Base-by-base conservation (phyloP, 2,329 filamentous ascomycete genomes). In the Emmonsiellopsis sp. region DNA sequence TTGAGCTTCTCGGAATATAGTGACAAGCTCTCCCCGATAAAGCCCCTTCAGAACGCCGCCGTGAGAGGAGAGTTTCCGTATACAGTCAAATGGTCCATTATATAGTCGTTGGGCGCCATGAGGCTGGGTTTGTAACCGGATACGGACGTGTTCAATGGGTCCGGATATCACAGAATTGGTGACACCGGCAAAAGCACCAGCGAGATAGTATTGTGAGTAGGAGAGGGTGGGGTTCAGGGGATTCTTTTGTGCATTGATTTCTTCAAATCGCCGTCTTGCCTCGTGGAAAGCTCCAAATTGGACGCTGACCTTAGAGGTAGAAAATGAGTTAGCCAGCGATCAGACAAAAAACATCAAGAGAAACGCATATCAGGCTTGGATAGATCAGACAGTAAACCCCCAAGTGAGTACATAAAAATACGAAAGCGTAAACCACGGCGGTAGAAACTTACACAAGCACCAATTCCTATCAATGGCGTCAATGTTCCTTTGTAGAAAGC, bases 401-500 rank as follows among this genome's bases (percentile, higher is more conserved):
- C 5, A 7, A 4, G 40, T 15, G 16, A 15, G 8, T 3, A 8
- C 40, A 42, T 15, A 16, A 42, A 42, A 47, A 50, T 54, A 40
- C 13, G 43, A 34, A 35, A 20, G 10, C 26, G 3, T 26, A 49
- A 7, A 20, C 9, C 31, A 1, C 10, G 40, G 15, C n/a, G 7
- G 20, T 8, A n/a, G 32, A 10, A 9, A 67, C 73, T 66, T 68
- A 93, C 91, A 70, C 93, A 98, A 62, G 93, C 93, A 62, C 93
- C 93, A 67, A 98, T 97, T 61, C 93, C 93, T 54, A 98, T 82
- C 53, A 98, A 79, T 0, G 93, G 93, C 5, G 93, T 97, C 54
- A 98, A 78, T 0, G 93, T 97, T 65, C 93, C 93, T 74, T 98
- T 98, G 82, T 98, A 98, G 77, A 98, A 98, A 54, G 93, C 93